Evolutionary conservation across 2,329 filamentous ascomycete species (phyloP).

Genomic region (Cytospora leucostoma): DNA sequence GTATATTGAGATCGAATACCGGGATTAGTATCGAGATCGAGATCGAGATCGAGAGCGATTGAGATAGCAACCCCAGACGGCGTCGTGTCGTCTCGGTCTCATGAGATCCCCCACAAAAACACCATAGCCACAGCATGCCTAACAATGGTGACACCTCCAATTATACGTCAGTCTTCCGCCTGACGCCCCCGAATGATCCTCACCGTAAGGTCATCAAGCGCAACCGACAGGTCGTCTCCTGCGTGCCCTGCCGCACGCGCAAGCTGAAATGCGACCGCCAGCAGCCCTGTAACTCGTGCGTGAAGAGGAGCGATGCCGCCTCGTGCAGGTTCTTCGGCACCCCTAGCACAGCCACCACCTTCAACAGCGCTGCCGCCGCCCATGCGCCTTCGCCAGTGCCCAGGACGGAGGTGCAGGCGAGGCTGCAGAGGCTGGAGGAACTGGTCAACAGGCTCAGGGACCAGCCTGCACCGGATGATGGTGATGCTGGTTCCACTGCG

Average conservation of each 20-base stretch:
- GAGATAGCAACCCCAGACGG: too few relatives aligned
- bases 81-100: too few relatives aligned
- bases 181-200: conserved; percentile 34
- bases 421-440: conserved; percentile 44
- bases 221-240: conserved; percentile 46
- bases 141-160: conserved; percentile 26
- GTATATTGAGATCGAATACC: too few relatives aligned
- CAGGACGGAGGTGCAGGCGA: conserved; percentile 42
- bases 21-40: too few relatives aligned
- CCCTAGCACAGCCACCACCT: background rate
- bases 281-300: conserved; percentile 44
- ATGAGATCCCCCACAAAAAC: background rate
- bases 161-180: conserved; percentile 42
- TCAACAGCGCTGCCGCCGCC: background rate
- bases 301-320: conserved; percentile 40
- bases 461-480: conserved; percentile 5
- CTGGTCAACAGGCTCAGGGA: conserved; percentile 42
- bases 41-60: too few relatives aligned
- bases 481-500: too few relatives aligned
- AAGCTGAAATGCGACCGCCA: conserved; percentile 47
- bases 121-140: conserved; percentile 16
- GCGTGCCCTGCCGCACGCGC: conserved; percentile 44
- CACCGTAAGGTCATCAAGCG: conserved; percentile 40
- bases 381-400: conserved; percentile 11
- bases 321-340: conserved; percentile 38